Evolutionary conservation across 116 monocot genomes (phyloP).

Genomic region (Iris pallida): DNA sequence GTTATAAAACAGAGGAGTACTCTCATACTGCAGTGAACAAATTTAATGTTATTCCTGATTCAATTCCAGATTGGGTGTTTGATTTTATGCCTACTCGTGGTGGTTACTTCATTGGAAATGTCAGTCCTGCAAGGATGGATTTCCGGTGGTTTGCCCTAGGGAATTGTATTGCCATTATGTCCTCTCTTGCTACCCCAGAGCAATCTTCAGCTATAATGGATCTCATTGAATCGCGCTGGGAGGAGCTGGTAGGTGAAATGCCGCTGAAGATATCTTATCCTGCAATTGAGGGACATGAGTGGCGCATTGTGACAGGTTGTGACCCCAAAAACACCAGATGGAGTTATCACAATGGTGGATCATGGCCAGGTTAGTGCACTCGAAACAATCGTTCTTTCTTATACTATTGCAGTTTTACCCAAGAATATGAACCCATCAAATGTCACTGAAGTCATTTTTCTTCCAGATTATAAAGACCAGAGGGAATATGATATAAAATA

Average conservation of each 20-base stretch:
- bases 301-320: slow-evolving; percentile 79
- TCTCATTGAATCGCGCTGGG: slow-evolving; percentile 62
- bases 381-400: not conserved
- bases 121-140: slow-evolving; percentile 80
- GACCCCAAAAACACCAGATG: slow-evolving; percentile 81
- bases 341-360: slow-evolving; percentile 86
- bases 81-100: slow-evolving; percentile 72
- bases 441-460: no score
- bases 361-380: slow-evolving; percentile 54
- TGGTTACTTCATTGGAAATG: slow-evolving; percentile 71
- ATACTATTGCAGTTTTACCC: no score
- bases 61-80: slow-evolving; percentile 80
- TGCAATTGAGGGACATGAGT: slow-evolving; percentile 69
- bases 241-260: slow-evolving; percentile 77
- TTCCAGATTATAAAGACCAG: not conserved
- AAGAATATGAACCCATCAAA: no score
- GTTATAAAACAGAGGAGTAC: slow-evolving; percentile 75
- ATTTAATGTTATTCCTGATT: slow-evolving; percentile 78
- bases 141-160: slow-evolving; percentile 79
- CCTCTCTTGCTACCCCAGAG: slow-evolving; percentile 69
- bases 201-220: slow-evolving; percentile 73
- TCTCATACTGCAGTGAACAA: slow-evolving; percentile 84
- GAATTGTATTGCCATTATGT: slow-evolving; percentile 70
- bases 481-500: not conserved
- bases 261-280: slow-evolving; percentile 70